These are phyloP conservation scores for Thalassiosira oceanica DNA, from an alignment of 352 stramenopile genomes.

Conservation along the genomic window DNA sequence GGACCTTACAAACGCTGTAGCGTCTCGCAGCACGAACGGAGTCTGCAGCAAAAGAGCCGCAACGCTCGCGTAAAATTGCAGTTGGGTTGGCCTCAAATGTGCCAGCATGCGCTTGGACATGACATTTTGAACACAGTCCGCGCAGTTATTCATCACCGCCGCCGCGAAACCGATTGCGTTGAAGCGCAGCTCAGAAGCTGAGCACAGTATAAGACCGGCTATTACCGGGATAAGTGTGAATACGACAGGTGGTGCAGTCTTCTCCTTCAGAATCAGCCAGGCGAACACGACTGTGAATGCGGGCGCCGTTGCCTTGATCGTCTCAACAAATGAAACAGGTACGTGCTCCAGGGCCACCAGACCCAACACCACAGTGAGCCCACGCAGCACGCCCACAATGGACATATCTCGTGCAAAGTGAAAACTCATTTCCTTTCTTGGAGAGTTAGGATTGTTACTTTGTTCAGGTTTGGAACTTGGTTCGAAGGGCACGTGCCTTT, in stretches of 20 bases:
- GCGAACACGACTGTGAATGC: conserved; percentile 89
- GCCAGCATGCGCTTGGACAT: conserved; percentile 85
- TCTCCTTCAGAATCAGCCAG: conserved; percentile 84
- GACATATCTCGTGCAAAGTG: conserved; percentile 44
- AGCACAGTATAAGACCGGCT: conserved; percentile 85
- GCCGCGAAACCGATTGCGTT: conserved; percentile 87
- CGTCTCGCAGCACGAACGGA: conserved; percentile 80
- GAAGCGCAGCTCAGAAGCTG: conserved; percentile 85
- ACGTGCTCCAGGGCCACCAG: conserved; percentile 90
- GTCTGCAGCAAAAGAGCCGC: conserved; percentile 85
- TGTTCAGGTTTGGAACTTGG: too few species aligned
- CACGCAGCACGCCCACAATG: conserved; percentile 74
- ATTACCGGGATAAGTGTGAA: conserved; percentile 87
- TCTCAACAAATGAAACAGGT: conserved; percentile 89
- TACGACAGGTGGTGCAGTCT: conserved; percentile 84
- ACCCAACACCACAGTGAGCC: conserved; percentile 86
- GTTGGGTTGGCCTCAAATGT: conserved; percentile 69
- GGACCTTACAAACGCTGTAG: conserved; percentile 10
- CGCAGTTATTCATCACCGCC: conserved; percentile 87
- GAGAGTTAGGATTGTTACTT: too few species aligned
- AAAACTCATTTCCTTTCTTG: conserved; percentile 11
- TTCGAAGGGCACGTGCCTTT: too few species aligned
- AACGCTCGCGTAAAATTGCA: conserved; percentile 89
- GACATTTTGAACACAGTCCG: conserved; percentile 91
- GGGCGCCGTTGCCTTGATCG: conserved; percentile 89